These are phyloP conservation scores for Solanum acaule DNA, from an alignment of 257 asterid genomes.

Conservation along the genomic window DNA sequence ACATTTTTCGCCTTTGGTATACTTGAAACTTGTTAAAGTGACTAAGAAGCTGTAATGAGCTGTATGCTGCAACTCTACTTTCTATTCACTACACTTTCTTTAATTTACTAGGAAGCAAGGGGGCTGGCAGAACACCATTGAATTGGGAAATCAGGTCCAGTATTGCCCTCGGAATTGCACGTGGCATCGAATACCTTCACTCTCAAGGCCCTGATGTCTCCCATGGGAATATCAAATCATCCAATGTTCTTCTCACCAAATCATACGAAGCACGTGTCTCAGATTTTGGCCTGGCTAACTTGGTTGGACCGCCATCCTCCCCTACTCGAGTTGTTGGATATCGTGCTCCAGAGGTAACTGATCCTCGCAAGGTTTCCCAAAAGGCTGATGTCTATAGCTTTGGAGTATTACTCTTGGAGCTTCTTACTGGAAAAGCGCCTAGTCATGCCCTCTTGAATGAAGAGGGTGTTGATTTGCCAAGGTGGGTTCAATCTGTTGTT, in stretches of 20 bases:
- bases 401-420: conserved; percentile 69
- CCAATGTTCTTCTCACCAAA: conserved; percentile 71
- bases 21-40: not conserved
- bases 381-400: conserved; percentile 74
- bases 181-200: conserved; percentile 67
- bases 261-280: conserved; percentile 56
- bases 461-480: conserved; percentile 76
- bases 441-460: conserved; percentile 67
- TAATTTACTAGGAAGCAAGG: conserved; percentile 59
- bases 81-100: not conserved
- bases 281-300: conserved; percentile 65
- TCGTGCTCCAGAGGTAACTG: conserved; percentile 86
- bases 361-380: conserved; percentile 65
- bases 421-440: conserved; percentile 84
- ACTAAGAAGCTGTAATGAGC: not conserved
- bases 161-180: conserved; percentile 74
- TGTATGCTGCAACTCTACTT: not conserved
- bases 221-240: conserved; percentile 78
- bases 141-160: conserved; percentile 60
- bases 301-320: conserved; percentile 65
- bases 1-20: not conserved
- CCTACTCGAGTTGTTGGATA: conserved; percentile 68
- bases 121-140: conserved; percentile 63
- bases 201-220: conserved; percentile 43
- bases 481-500: conserved; percentile 82